A percentile compares a stretch with the other conserved stretches of the same genome.
phyloP scores from a whole-genome alignment of 164 flowering plant species.

The Vitis cinerea region DNA sequence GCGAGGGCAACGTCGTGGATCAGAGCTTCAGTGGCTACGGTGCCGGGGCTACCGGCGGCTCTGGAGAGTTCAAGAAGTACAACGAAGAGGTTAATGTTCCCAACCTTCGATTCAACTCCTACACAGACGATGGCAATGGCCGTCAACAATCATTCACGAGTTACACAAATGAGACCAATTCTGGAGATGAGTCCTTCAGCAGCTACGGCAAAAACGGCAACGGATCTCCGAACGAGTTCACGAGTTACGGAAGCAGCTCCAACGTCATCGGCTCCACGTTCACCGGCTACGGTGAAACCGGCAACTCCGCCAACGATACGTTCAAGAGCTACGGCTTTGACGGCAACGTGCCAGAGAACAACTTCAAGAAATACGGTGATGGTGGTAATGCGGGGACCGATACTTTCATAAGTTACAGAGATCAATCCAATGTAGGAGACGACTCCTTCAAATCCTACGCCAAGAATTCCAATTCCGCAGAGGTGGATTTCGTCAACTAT shows the following conservation, averaged over 20 bases:
- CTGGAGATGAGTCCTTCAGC: slow-evolving; percentile 24
- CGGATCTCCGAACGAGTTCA: slow-evolving; percentile 40
- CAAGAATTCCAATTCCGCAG: slow-evolving; percentile 43
- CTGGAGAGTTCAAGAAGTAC: slow-evolving; percentile 43
- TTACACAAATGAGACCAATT: slow-evolving; percentile 26
- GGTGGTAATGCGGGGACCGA: slow-evolving; percentile 45
- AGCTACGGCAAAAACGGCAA: slow-evolving; percentile 41
- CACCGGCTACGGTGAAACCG: slow-evolving; percentile 40
- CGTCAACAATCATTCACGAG: slow-evolving; percentile 17
- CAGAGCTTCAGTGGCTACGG: slow-evolving; percentile 44
- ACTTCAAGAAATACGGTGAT: slow-evolving; percentile 49
- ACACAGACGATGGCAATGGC: slow-evolving; percentile 26
- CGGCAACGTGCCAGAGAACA: slow-evolving; percentile 49
- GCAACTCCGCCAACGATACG: slow-evolving; percentile 37
- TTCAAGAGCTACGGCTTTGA: slow-evolving; percentile 50
- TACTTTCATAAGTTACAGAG: slow-evolving; percentile 52
- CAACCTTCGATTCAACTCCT: slow-evolving; percentile 34
- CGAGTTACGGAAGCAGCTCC: slow-evolving; percentile 38
- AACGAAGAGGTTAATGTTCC: slow-evolving; percentile 40
- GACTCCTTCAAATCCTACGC: slow-evolving; percentile 54
- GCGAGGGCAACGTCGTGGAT: slow-evolving; percentile 34
- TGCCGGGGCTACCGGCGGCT: slow-evolving; percentile 41
- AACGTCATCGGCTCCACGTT: slow-evolving; percentile 59
- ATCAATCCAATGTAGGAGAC: slow-evolving; percentile 65
- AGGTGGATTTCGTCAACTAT: slow-evolving; percentile 47